Evolutionary conservation across 495 filamentous ascomycete genomes (phyloP), one percentile per base, ranked within the genome.

Genomic region (Tuber borchii): DNA sequence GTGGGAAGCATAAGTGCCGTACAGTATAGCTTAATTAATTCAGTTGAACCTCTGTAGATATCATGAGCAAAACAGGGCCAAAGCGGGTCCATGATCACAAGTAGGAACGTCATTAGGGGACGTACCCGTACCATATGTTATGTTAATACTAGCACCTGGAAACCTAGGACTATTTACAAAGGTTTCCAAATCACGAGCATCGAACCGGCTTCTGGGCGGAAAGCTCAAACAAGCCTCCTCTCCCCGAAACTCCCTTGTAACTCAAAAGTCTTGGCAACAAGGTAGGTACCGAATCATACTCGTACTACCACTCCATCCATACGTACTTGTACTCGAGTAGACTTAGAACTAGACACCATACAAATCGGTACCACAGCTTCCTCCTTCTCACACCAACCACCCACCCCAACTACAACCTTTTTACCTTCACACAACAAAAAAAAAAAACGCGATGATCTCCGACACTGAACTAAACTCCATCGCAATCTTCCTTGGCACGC

Each of bases 401-500:
- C 17, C 48, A 19, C 48, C 48, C 22, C 20, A n/a, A 8, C 22
- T 22, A 56, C 51, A 75, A 70, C 48, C 48, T 56, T 51, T 22
- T 10, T 10, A 56, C 48, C 48, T 9, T 22, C 48, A 26, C n/a
- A 75, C n/a, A n/a, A n/a, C n/a, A n/a, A n/a, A n/a, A 68, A 2
- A 61, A 78, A 61, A 78, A 82, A 90, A 61, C 51, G 51, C 51
- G 12, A 95, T 95, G 93, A 94, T 95, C 84, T 90, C 92, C 85
- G 93, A 95, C 90, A 86, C 90, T 78, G 91, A 93, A 73, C 89
- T 95, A 81, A 92, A 93, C 86, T 87, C 88, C 42, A 90, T 99
- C 37, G 94, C 95, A 85, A 90, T 97, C 83, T 95, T 97, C 85
- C 92, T 98, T 74, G 95, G 96, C 85, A 93, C 90, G 65, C 88